Evolutionary conservation across 352 stramenopile genomes (phyloP).

Genomic region (Globisporangium paroecandrum): DNA sequence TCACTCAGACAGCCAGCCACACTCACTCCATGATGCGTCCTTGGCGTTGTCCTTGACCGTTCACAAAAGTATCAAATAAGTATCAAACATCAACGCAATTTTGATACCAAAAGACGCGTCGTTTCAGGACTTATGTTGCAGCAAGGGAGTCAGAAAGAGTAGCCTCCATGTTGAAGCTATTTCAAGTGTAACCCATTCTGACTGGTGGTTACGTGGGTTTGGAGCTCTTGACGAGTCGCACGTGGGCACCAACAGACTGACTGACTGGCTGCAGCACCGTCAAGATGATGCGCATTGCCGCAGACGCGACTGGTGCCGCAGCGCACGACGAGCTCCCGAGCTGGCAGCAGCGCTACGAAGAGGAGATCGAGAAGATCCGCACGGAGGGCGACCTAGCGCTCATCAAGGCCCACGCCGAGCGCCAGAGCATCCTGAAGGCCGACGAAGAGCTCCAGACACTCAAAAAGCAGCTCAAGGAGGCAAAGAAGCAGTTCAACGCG

Average conservation of each 20-base stretch:
- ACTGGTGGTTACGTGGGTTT: neutral
- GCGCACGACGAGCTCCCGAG: neutral
- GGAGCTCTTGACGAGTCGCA: neutral
- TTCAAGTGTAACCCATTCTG: neutral
- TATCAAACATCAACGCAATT: neutral
- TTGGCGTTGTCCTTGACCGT: neutral
- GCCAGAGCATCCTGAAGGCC: slow-evolving; percentile 76
- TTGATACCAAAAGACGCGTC: neutral
- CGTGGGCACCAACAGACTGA: neutral
- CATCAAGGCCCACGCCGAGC: slow-evolving; percentile 82
- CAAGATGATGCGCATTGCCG: neutral
- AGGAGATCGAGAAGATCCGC: slow-evolving; percentile 88
- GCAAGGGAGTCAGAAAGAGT: neutral
- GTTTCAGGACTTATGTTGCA: neutral
- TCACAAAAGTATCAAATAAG: neutral
- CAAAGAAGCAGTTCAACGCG: slow-evolving; percentile 70
- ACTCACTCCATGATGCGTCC: neutral
- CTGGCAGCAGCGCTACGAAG: slow-evolving; percentile 37
- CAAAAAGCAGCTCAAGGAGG: slow-evolving; percentile 80
- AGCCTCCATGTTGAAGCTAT: neutral
- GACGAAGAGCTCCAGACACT: slow-evolving; percentile 86
- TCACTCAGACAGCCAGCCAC: neutral
- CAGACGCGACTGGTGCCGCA: neutral
- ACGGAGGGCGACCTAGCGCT: slow-evolving; percentile 62
- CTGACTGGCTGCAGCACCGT: neutral